phyloP scores from a whole-genome alignment of 495 filamentous ascomycete species.

The Articulospora tetracladia region DNA sequence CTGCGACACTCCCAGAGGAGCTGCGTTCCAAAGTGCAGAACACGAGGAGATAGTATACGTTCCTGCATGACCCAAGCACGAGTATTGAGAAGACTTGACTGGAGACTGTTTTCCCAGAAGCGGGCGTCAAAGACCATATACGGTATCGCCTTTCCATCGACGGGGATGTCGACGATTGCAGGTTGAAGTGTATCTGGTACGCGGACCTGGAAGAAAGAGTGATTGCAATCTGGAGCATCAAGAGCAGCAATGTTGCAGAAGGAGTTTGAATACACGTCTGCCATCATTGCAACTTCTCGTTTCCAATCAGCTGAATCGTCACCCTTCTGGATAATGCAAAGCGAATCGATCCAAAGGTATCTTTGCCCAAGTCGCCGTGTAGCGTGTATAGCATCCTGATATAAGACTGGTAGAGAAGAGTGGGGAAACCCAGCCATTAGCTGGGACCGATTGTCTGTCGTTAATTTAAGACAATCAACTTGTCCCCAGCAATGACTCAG shows the following conservation, averaged over 20 bases:
- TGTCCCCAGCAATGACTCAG: slow-evolving; percentile 6
- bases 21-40: not conserved
- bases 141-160: not conserved
- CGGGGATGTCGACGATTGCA: not conserved
- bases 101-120: not conserved
- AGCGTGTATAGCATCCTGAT: not conserved
- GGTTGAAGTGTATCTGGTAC: not conserved
- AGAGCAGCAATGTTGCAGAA: not conserved
- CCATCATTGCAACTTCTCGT: not conserved
- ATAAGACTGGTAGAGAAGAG: not conserved
- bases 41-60: not conserved
- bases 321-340: slow-evolving; percentile 5
- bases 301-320: not conserved
- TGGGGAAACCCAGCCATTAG: not conserved
- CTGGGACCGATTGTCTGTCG: not conserved
- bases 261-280: not conserved
- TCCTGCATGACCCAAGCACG: not conserved
- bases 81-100: not conserved
- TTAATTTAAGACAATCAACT: not conserved
- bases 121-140: not conserved
- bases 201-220: not conserved
- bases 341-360: slow-evolving; percentile 2
- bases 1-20: not conserved
- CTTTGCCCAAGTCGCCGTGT: not conserved
- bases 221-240: not conserved